These are phyloP conservation scores for Thalassiosira mediterranea DNA, from an alignment of 352 stramenopile species.

Conservation along the genomic window DNA sequence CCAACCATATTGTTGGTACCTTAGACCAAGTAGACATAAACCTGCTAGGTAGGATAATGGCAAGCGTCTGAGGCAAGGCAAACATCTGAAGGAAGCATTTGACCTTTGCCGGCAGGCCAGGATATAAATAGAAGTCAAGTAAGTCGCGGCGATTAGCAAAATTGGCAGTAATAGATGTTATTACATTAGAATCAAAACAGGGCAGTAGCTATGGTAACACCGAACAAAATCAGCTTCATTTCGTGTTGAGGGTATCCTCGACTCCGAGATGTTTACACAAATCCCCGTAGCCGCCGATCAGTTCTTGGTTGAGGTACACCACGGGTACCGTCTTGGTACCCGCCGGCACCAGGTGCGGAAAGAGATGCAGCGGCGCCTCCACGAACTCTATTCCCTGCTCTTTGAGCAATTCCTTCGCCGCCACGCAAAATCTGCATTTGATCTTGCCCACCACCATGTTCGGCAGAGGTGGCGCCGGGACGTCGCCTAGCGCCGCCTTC, in stretches of 20 bases:
- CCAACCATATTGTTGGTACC: too few relatives aligned
- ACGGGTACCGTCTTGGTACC: slow-evolving; percentile 14
- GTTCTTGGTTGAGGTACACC: slow-evolving; percentile 5
- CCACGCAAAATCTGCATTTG: slow-evolving; percentile 4
- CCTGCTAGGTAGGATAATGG: too few relatives aligned
- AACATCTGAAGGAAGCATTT: too few relatives aligned
- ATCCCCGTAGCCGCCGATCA: slow-evolving; percentile 5
- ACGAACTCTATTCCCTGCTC: background rate
- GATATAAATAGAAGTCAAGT: too few relatives aligned
- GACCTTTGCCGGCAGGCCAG: too few relatives aligned
- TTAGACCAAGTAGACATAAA: too few relatives aligned
- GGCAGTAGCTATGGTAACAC: too few relatives aligned
- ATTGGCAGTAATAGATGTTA: too few relatives aligned
- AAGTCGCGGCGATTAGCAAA: too few relatives aligned
- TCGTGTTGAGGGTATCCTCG: slow-evolving; percentile 11
- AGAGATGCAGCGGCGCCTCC: slow-evolving; percentile 4
- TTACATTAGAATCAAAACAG: too few relatives aligned
- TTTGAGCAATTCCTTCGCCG: slow-evolving; percentile 1
- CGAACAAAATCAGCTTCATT: too few relatives aligned
- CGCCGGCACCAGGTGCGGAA: slow-evolving; percentile 4
- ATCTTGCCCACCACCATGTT: slow-evolving; percentile 6
- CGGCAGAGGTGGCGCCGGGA: background rate
- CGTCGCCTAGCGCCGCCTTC: background rate
- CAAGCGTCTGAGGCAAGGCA: too few relatives aligned
- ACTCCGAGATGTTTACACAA: slow-evolving; percentile 5